phyloP scores from a whole-genome alignment of 352 stramenopile species.

The Globisporangium carolinianum region DNA sequence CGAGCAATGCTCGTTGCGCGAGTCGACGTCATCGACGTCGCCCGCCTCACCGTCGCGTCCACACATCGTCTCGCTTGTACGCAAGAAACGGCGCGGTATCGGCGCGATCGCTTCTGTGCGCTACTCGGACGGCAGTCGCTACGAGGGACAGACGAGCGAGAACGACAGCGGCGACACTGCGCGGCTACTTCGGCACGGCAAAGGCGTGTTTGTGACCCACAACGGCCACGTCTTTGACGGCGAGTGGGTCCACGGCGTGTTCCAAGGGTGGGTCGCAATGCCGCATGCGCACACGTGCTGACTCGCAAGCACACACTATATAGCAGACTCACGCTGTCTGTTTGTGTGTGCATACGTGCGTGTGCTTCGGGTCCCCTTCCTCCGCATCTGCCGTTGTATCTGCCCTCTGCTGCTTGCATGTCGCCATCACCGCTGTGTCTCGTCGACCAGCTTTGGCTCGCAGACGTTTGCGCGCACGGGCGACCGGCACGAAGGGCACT shows the following conservation, averaged over 20 bases:
- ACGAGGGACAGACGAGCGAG: slow-evolving; percentile 35
- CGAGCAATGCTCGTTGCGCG: not conserved
- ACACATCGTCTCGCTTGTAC: slow-evolving; percentile 43
- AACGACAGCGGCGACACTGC: slow-evolving; percentile 17
- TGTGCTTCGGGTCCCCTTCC: not conserved
- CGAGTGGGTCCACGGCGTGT: slow-evolving; percentile 72
- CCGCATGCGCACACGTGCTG: not conserved
- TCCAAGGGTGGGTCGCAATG: slow-evolving; percentile 63
- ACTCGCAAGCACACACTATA: not conserved
- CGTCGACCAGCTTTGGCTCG: slow-evolving; percentile 61
- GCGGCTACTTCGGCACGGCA: slow-evolving; percentile 47
- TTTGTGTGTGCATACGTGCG: not conserved
- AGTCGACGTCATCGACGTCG: not conserved
- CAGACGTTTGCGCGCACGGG: slow-evolving; percentile 73
- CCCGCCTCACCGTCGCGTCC: slow-evolving; percentile 2
- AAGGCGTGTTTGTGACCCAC: slow-evolving; percentile 41
- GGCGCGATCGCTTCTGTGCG: slow-evolving; percentile 22
- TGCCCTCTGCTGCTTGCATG: not conserved
- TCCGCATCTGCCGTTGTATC: not conserved
- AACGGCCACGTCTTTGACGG: slow-evolving; percentile 72
- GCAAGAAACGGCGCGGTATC: slow-evolving; percentile 31
- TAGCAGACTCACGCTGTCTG: not conserved
- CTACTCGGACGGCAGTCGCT: slow-evolving; percentile 67
- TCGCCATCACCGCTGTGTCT: not conserved
- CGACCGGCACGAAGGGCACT: slow-evolving; percentile 85